Conservation (phyloP, 148 eudicot genomes). For the Camellia sinensis region DNA sequence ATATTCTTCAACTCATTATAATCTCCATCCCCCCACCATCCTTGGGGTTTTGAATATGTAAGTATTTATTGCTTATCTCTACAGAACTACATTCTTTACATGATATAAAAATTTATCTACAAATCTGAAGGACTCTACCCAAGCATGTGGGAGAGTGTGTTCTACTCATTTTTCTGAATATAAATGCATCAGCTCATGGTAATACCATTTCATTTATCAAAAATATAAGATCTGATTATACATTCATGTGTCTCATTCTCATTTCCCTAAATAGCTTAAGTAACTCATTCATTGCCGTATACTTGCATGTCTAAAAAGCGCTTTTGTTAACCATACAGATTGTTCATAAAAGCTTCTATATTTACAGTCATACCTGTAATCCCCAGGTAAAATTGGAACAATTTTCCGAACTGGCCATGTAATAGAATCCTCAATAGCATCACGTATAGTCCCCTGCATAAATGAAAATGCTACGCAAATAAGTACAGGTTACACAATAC, state of each 20-base stretch:
- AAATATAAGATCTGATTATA: neutral
- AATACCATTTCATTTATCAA: neutral
- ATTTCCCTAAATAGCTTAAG: too few species aligned
- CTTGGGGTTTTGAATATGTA: neutral
- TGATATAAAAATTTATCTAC: neutral
- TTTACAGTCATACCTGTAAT: conserved; percentile 60
- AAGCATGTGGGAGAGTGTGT: neutral
- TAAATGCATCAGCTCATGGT: too few species aligned
- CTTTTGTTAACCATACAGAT: neutral
- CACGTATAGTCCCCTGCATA: conserved; percentile 69
- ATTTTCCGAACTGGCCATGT: conserved; percentile 97
- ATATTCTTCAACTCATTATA: neutral
- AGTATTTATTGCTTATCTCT: neutral
- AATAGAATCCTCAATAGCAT: conserved; percentile 96
- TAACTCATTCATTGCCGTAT: too few species aligned
- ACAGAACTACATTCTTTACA: neutral
- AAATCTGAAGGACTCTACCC: neutral
- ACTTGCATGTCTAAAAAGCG: neutral
- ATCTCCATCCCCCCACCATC: neutral
- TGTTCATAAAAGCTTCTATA: neutral
- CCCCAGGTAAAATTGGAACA: conserved; percentile 92
- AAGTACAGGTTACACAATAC: neutral
- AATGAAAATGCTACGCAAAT: neutral
- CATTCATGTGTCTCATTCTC: neutral
- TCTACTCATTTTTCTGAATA: neutral